Evolutionary conservation across 2,329 filamentous ascomycete genomes (phyloP).

Genomic region (Exophiala spinifera): DNA sequence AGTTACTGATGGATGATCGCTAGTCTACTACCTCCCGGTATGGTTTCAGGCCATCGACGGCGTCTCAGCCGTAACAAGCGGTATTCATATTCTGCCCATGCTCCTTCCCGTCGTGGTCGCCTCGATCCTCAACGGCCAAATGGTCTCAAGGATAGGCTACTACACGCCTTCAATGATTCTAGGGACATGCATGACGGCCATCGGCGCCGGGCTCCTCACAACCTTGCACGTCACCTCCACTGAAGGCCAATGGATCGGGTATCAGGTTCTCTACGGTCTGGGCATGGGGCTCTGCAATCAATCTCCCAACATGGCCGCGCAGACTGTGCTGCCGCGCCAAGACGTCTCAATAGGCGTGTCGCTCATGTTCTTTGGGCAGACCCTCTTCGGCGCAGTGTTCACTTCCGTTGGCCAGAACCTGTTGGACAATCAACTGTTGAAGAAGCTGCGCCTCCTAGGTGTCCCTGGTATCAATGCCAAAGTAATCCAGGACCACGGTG

Average conservation of each 20-base stretch:
- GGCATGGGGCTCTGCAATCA: slow-evolving; percentile 30
- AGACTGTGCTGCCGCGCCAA: slow-evolving; percentile 23
- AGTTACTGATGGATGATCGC: background rate
- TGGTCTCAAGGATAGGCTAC: slow-evolving; percentile 31
- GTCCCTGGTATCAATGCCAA: slow-evolving; percentile 14
- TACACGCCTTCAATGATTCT: slow-evolving; percentile 35
- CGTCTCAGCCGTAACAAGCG: slow-evolving; percentile 28
- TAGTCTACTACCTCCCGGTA: slow-evolving; percentile 8
- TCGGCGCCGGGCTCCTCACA: slow-evolving; percentile 30
- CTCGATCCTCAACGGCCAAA: slow-evolving; percentile 14
- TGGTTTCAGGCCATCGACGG: slow-evolving; percentile 31
- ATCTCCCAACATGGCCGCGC: slow-evolving; percentile 23
- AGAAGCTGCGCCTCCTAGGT: background rate
- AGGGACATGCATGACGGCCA: slow-evolving; percentile 26
- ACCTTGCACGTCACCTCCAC: background rate
- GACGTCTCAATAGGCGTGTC: slow-evolving; percentile 26
- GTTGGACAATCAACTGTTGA: slow-evolving; percentile 16
- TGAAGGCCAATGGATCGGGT: slow-evolving; percentile 31
- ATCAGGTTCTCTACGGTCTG: slow-evolving; percentile 33
- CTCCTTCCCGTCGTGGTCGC: slow-evolving; percentile 14
- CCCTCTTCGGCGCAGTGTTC: slow-evolving; percentile 15
- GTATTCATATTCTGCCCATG: slow-evolving; percentile 17
- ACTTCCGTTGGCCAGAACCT: slow-evolving; percentile 25
- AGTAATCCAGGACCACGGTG: slow-evolving; percentile 10
- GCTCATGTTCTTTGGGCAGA: slow-evolving; percentile 19